Percentiles rank a stretch among this genome's conserved stretches.
Evolutionary conservation across 2,329 filamentous ascomycete genomes (phyloP).

Genomic region (Phaeomoniella chlamydospora): DNA sequence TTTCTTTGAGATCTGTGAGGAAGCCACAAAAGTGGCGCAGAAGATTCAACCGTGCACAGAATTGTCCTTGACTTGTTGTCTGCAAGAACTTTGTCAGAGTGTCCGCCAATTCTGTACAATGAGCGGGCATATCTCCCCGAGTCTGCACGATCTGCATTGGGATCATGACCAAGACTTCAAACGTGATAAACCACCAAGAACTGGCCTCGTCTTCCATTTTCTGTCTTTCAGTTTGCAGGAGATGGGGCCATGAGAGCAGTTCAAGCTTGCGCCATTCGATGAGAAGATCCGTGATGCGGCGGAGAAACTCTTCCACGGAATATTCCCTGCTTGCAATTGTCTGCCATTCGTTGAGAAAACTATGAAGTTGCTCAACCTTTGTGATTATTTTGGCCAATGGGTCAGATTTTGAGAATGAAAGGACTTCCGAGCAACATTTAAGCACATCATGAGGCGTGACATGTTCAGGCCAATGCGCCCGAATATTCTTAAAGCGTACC

Average conservation of each 20-base stretch:
- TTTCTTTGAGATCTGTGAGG: constrained; percentile 43
- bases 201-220: constrained; percentile 65
- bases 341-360: constrained; percentile 85
- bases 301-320: constrained; percentile 55
- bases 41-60: constrained; percentile 54
- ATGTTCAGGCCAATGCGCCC: constrained; percentile 52
- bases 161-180: constrained; percentile 71
- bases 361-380: constrained; percentile 76
- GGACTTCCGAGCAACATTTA: constrained; percentile 55
- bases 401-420: constrained; percentile 63
- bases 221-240: constrained; percentile 71
- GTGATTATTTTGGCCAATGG: constrained; percentile 77
- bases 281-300: constrained; percentile 64
- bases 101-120: constrained; percentile 55
- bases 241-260: constrained; percentile 75
- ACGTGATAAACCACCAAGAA: constrained; percentile 94
- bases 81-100: constrained; percentile 69
- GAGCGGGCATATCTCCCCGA: constrained; percentile 43
- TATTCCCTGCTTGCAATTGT: constrained; percentile 74
- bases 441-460: constrained; percentile 71
- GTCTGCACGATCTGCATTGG: constrained; percentile 52
- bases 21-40: constrained; percentile 50
- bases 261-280: constrained; percentile 85
- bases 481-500: constrained; percentile 56
- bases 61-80: constrained; percentile 70